Conservation (phyloP, 768 basidiomycete genomes). For the Sistotremastrum suecicum region DNA sequence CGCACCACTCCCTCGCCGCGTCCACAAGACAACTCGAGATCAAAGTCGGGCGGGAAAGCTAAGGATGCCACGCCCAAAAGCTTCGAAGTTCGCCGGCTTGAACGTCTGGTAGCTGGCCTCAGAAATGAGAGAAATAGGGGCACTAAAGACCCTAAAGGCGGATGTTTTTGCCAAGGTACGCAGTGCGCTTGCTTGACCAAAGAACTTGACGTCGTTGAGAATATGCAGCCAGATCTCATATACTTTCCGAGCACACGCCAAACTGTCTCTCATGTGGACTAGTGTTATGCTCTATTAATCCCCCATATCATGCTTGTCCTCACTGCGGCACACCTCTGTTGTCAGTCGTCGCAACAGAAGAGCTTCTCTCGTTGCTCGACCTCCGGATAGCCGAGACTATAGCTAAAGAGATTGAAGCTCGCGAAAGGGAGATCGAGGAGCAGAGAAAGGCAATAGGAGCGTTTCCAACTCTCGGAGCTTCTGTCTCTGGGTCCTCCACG, state of each 20-base stretch:
- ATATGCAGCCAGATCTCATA: slow-evolving; percentile 37
- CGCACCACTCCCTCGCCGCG: slow-evolving; percentile 10
- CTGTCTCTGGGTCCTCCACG: background rate
- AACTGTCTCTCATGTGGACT: slow-evolving; percentile 47
- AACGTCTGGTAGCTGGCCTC: slow-evolving; percentile 30
- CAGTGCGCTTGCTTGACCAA: background rate
- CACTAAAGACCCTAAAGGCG: slow-evolving; percentile 41
- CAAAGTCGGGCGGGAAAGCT: slow-evolving; percentile 18
- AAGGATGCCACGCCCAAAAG: slow-evolving; percentile 26
- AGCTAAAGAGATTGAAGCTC: slow-evolving; percentile 33
- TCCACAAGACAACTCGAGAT: slow-evolving; percentile 18
- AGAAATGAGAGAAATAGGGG: slow-evolving; percentile 16
- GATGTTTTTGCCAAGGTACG: slow-evolving; percentile 59
- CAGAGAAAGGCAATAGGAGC: slow-evolving; percentile 39
- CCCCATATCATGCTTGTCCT: slow-evolving; percentile 40
- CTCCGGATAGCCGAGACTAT: slow-evolving; percentile 28
- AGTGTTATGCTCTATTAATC: slow-evolving; percentile 45
- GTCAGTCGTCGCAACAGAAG: slow-evolving; percentile 15
- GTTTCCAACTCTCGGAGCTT: slow-evolving; percentile 38
- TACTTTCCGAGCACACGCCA: slow-evolving; percentile 39
- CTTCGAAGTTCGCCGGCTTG: slow-evolving; percentile 31
- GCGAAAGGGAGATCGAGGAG: slow-evolving; percentile 31
- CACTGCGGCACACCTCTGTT: slow-evolving; percentile 32
- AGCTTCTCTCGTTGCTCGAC: slow-evolving; percentile 31
- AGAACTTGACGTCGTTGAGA: background rate